phyloP scores from a whole-genome alignment of 805 yeast genomes.

The Candida mattraensis region DNA sequence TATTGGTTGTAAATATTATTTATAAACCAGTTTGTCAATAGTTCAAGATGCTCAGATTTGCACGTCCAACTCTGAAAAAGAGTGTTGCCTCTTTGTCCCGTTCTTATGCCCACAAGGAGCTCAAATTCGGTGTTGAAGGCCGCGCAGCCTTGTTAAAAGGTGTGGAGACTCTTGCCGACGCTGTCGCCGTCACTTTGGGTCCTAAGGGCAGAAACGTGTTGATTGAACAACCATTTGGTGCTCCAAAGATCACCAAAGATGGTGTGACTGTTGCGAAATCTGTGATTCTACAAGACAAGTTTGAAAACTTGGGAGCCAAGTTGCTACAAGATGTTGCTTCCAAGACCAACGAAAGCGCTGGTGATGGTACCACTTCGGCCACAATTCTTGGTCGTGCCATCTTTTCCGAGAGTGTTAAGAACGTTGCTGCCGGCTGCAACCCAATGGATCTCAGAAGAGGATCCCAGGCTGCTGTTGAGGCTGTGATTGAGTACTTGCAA shows the following conservation, averaged over 20 bases:
- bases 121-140: constrained; percentile 96
- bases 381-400: constrained; percentile 95
- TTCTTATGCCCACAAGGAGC: constrained; percentile 76
- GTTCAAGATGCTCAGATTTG: constrained; percentile 47
- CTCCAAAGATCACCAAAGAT: constrained; percentile 98
- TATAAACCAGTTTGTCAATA: constrained; percentile 5
- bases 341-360: constrained; percentile 95
- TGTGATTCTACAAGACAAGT: constrained; percentile 78
- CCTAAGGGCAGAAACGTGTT: constrained; percentile 97
- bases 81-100: constrained; percentile 45
- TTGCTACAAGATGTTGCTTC: constrained; percentile 94
- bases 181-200: constrained; percentile 94
- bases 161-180: constrained; percentile 92
- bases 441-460: constrained; percentile 99
- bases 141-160: constrained; percentile 92
- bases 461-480: constrained; percentile 94
- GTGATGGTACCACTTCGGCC: constrained; percentile 98
- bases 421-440: constrained; percentile 98
- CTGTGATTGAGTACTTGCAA: constrained; percentile 82
- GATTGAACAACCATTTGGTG: constrained; percentile 94
- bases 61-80: constrained; percentile 43
- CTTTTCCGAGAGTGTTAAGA: constrained; percentile 91
- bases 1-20: too few species aligned
- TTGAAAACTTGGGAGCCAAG: constrained; percentile 96
- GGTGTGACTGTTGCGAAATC: constrained; percentile 97